Conservation (phyloP, 148 eudicot species). For the Agrostemma githago region DNA sequence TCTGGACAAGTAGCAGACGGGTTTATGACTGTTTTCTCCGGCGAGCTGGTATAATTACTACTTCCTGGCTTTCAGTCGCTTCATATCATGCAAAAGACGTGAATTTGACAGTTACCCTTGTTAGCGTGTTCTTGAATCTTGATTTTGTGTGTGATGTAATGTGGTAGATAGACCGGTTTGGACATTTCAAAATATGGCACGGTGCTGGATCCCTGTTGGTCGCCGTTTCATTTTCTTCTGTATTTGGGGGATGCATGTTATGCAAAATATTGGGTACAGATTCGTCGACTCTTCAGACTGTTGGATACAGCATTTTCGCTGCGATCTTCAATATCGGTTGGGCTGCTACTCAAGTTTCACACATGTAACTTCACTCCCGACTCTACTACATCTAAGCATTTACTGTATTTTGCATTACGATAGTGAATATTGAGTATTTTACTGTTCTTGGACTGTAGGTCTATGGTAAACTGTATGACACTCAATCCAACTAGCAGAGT, state of each 20-base stretch:
- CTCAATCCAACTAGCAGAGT: slow-evolving; percentile 87
- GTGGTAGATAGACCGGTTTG: slow-evolving; percentile 84
- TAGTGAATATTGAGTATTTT: neutral
- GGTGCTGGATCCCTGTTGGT: slow-evolving; percentile 83
- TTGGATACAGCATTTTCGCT: slow-evolving; percentile 83
- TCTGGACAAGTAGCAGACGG: slow-evolving; percentile 95
- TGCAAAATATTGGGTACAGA: slow-evolving; percentile 75
- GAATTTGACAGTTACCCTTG: neutral
- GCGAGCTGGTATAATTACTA: slow-evolving; percentile 69
- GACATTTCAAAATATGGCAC: slow-evolving; percentile 91
- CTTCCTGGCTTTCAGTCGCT: neutral
- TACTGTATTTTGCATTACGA: neutral
- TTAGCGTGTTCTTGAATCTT: neutral
- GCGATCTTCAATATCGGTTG: slow-evolving; percentile 89
- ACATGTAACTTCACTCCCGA: slow-evolving; percentile 56
- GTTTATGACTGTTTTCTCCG: slow-evolving; percentile 68
- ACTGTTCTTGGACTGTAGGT: slow-evolving; percentile 42
- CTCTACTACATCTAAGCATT: slow-evolving; percentile 3
- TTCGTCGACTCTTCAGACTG: slow-evolving; percentile 57
- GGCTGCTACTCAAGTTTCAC: slow-evolving; percentile 97
- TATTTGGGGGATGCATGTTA: slow-evolving; percentile 82
- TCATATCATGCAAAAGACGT: neutral
- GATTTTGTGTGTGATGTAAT: slow-evolving; percentile 11
- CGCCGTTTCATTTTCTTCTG: slow-evolving; percentile 94
- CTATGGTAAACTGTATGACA: slow-evolving; percentile 97